Percentiles rank a stretch among this genome's conserved stretches.
Evolutionary conservation across 768 basidiomycete species (phyloP).

Genomic region (Phylloporus sp.): DNA sequence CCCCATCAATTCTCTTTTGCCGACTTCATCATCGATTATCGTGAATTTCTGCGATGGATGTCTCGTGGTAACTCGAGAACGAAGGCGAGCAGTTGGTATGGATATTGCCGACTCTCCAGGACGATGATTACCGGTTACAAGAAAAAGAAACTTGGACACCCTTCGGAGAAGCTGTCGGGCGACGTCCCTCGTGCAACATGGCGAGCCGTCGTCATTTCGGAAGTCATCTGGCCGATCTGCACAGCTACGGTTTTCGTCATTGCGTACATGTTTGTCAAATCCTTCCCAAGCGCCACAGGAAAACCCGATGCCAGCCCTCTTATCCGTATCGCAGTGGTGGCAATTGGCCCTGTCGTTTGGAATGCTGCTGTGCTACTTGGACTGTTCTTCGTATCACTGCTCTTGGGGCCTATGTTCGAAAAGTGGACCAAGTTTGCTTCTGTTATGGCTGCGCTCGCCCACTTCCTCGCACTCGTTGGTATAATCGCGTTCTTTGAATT

Average conservation of each 20-base stretch:
- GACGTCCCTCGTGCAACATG: constrained; percentile 92
- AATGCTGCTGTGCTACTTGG: constrained; percentile 84
- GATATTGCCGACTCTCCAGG: constrained; percentile 94
- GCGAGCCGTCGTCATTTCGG: constrained; percentile 77
- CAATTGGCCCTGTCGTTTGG: constrained; percentile 92
- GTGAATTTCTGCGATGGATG: constrained; percentile 99
- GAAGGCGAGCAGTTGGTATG: constrained; percentile 98
- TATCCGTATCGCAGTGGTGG: constrained; percentile 82
- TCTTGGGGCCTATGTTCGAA: constrained; percentile 87
- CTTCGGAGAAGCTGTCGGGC: constrained; percentile 93
- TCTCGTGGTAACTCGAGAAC: constrained; percentile 95
- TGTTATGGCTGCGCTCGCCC: constrained; percentile 89
- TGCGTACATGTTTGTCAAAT: constrained; percentile 92
- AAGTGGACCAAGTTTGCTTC: constrained; percentile 86
- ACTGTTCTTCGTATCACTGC: constrained; percentile 89
- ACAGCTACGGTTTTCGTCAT: constrained; percentile 74
- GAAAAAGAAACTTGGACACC: constrained; percentile 97
- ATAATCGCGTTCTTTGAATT: constrained; percentile 92
- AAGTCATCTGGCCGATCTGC: constrained; percentile 78
- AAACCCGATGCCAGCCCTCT: constrained; percentile 74
- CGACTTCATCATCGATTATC: constrained; percentile 98
- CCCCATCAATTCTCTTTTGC: constrained; percentile 98
- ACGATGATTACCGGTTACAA: constrained; percentile 99
- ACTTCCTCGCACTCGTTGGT: constrained; percentile 77
- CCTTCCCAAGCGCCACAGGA: constrained; percentile 69